Conservation (phyloP, 2,329 filamentous ascomycete species). For the Cladosporium sp. region DNA sequence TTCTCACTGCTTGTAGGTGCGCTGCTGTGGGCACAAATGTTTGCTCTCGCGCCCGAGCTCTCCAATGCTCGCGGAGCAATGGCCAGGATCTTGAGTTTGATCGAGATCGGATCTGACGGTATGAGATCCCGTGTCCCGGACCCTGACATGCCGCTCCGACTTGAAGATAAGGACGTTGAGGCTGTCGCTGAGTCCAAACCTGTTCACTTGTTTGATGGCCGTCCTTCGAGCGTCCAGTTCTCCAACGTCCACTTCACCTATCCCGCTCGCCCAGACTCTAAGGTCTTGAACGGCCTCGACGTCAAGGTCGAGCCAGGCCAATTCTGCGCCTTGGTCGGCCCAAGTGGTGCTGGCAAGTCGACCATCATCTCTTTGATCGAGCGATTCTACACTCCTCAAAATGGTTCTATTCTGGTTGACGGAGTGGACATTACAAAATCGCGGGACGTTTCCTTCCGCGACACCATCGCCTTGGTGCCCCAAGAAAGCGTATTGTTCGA, state of each 20-base stretch:
- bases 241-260: constrained; percentile 41
- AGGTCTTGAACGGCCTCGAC: constrained; percentile 36
- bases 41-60: constrained; percentile 69
- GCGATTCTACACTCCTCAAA: constrained; percentile 90
- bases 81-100: constrained; percentile 49
- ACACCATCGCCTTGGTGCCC: constrained; percentile 86
- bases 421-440: constrained; percentile 75
- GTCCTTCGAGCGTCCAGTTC: constrained; percentile 20
- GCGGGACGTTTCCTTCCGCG: constrained; percentile 85
- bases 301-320: constrained; percentile 53
- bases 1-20: constrained; percentile 68
- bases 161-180: constrained; percentile 9
- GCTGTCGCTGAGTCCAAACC: constrained; percentile 9
- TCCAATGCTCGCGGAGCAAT: constrained; percentile 61
- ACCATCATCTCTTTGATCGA: constrained; percentile 89
- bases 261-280: constrained; percentile 38
- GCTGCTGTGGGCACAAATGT: constrained; percentile 70
- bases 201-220: constrained; percentile 20
- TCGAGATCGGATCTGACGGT: constrained; percentile 44
- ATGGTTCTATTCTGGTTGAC: constrained; percentile 74
- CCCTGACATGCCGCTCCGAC: constrained; percentile 21
- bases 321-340: constrained; percentile 83
- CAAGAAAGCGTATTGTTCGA: constrained; percentile 91
- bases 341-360: constrained; percentile 90
- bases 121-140: constrained; percentile 1